These are phyloP conservation scores for Lathyrus tuberosus DNA, from an alignment of 306 rosid genomes.

Conservation along the genomic window DNA sequence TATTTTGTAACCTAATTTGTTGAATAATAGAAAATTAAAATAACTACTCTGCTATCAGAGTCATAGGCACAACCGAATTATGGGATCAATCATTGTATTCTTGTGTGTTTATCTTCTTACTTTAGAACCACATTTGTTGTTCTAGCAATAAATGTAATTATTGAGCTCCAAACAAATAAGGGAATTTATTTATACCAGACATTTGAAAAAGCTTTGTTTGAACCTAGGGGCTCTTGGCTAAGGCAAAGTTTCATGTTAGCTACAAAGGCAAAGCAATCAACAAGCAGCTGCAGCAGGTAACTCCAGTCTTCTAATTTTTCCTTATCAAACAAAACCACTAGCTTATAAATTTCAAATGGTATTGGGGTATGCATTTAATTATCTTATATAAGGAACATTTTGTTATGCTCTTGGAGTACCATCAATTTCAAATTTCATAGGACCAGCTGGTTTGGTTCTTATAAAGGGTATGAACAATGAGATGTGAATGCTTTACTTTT, in stretches of 20 bases:
- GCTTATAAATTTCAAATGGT: too few relatives aligned
- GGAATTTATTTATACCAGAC: constrained; percentile 8
- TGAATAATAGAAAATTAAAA: background rate
- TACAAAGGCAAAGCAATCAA: constrained; percentile 68
- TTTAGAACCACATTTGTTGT: background rate
- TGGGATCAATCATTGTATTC: background rate
- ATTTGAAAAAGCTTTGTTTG: constrained; percentile 29
- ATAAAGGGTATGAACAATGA: too few relatives aligned
- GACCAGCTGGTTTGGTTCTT: too few relatives aligned
- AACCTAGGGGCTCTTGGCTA: constrained; percentile 80
- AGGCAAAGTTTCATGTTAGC: constrained; percentile 90
- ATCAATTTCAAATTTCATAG: too few relatives aligned
- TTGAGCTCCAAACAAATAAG: constrained; percentile 3
- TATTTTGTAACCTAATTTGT: background rate
- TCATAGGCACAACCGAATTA: background rate
- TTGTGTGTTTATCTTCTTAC: background rate
- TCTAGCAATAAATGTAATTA: constrained; percentile 12
- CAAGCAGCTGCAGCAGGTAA: constrained; percentile 87
- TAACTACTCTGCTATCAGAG: background rate
- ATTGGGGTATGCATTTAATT: too few relatives aligned
- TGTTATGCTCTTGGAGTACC: too few relatives aligned
- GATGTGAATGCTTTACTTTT: too few relatives aligned
- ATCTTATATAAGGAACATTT: too few relatives aligned
- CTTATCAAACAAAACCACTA: background rate
- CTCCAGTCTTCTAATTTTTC: background rate